Percentiles rank a stretch among this genome's conserved stretches.
These are phyloP conservation scores for Wallacemonas sp. DNA, from an alignment of 208 protist species.

Conservation along the genomic window DNA sequence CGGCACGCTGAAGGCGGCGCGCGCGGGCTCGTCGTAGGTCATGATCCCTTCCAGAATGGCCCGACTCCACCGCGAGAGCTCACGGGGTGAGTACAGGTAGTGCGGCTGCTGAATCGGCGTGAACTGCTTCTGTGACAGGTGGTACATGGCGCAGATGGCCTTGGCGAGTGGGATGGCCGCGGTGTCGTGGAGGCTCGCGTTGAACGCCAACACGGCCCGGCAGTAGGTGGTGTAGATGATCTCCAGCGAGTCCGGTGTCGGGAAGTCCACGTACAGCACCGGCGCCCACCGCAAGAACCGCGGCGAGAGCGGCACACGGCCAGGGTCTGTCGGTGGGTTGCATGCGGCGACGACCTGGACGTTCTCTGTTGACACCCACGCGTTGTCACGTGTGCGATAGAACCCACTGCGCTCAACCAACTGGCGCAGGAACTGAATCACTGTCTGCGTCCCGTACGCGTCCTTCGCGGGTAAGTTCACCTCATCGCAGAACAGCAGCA, in stretches of 20 bases:
- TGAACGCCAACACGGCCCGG: slow-evolving; percentile 90
- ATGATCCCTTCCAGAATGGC: slow-evolving; percentile 95
- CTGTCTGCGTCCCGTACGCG: slow-evolving; percentile 98
- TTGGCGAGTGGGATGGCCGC: slow-evolving; percentile 68
- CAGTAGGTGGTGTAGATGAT: slow-evolving; percentile 99
- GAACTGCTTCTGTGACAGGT: slow-evolving; percentile 91
- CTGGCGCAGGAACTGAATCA: slow-evolving; percentile 98
- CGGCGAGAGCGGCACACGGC: slow-evolving; percentile 94
- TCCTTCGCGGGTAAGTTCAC: slow-evolving; percentile 97
- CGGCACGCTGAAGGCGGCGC: slow-evolving; percentile 33
- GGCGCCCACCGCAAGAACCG: slow-evolving; percentile 98
- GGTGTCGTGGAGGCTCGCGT: slow-evolving; percentile 48
- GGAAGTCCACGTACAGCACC: slow-evolving; percentile 99
- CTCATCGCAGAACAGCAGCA: slow-evolving; percentile 99
- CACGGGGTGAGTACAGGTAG: slow-evolving; percentile 99
- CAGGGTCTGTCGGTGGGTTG: slow-evolving; percentile 99
- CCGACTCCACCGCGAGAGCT: slow-evolving; percentile 98
- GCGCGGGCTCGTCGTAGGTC: slow-evolving; percentile 57
- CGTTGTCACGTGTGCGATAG: slow-evolving; percentile 89
- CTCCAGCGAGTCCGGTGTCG: slow-evolving; percentile 93
- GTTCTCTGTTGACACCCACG: slow-evolving; percentile 94
- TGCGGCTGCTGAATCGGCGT: slow-evolving; percentile 96
- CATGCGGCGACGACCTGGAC: slow-evolving; percentile 97
- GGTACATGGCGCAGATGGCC: slow-evolving; percentile 97
- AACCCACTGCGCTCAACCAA: slow-evolving; percentile 98